Evolutionary conservation across 176 grass and related monocot genomes (phyloP), one percentile per base, ranked within the genome.

Genomic region (Cenchrus fungigraminus): DNA sequence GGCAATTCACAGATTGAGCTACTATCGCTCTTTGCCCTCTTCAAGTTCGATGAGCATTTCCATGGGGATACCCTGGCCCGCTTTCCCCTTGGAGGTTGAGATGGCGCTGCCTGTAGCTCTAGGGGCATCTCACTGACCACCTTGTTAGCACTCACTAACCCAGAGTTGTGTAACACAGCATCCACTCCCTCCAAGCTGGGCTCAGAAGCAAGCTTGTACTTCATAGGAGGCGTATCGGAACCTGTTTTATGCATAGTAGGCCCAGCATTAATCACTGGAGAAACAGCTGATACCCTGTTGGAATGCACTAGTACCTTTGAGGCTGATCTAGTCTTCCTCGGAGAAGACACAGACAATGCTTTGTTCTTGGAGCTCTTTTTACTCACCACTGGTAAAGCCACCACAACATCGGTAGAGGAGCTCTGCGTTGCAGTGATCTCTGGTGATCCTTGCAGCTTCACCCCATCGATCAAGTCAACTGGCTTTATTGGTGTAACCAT

Each of bases 331-430:
- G 79, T 68, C 57, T 45, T 83, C 67, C 31, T 73, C 42, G 15
- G 25, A 58, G 79, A 70, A 59, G 19, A 61, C 72, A 68, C 61
- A 34, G 79, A 74, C 25, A 58, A 59, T 79, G 43, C 79, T 52
- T 72, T 57, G 9, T 8, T 37, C 52, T 86, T 82, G 19, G 40
- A 8, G 47, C 58, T 49, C 17, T 47, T 64, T 51, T 73, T 56
- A 60, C 56, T 90, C 43, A 74, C 79, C 10, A 64, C 74, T 13
- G 84, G 88, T 83, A 90, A 79, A 73, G 79, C 84, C 58, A 83
- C 13, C 14, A 83, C 88, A 83, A 83, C 43, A 59, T 61, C 37
- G 28, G 22, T 64, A 53, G 15, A 79, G 22, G 65, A 64, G 11
- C 16, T 68, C 12, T 67, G 37, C 28, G 12, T 29, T 0, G 52